Base-by-base conservation (phyloP, 768 basidiomycete species). In the Serendipita indica region DNA sequence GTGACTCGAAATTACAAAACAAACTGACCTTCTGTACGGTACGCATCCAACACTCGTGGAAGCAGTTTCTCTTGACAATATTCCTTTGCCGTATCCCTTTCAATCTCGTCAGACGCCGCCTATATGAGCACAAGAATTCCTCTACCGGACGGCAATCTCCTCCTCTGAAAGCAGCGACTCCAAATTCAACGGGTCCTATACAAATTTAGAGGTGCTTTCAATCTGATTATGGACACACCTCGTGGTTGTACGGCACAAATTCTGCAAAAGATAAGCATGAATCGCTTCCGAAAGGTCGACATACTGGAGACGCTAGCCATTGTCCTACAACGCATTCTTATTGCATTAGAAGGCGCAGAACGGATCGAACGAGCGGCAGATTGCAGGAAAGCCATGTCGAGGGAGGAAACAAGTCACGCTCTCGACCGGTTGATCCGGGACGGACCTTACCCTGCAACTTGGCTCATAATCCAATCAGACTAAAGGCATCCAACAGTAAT, bases 31-130 rank as follows among this genome's bases (percentile, higher is more conserved):
- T 96, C 94, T 3, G 84, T 89, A 58, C 93, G 75, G 78, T 89
- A 90, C 30, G 82, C 89, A 34, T 93, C 74, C 20, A 90, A 69
- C n/a, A 98, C 86, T 18, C 91, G 82, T n/a, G 94, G 90, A 58
- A 79, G 71, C 3, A 98, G 77, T 58, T 81, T 79, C 65, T 90
- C 86, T 85, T 96, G 87, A 65, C 86, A 91, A 66, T 89, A 92
- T 41, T 76, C 74, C 28, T 76, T 78, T 2, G 89, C 86, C 4
- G 84, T 84, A 65, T 93, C 84, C 22, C 92, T 91, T 62, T 32
- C 12, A 41, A 57, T 34, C 33, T 32, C 20, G 62, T 33, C 54
- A 20, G 28, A 43, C 58, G 30, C 18, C 2, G 13, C 27, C 16
- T 10, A 33, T 30, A 12, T 34, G 25, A 13, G 18, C n/a, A 43